phyloP scores from a whole-genome alignment of 331 rosid genomes.

The Cucumis variabilis region DNA sequence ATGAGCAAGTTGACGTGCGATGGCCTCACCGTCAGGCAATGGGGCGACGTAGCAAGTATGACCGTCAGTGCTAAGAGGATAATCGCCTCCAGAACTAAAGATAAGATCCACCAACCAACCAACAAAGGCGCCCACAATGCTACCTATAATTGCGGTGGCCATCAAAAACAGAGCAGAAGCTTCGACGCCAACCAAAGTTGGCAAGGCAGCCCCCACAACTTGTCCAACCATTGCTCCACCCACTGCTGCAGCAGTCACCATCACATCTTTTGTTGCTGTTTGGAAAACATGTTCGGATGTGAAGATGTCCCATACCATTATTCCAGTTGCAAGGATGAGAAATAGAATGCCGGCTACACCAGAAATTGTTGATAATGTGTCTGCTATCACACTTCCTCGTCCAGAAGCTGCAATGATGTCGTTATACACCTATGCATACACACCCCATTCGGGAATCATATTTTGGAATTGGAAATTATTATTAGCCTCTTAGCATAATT shows the following conservation, averaged over 20 bases:
- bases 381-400: not conserved
- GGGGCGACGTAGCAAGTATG: not conserved
- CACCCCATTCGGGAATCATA: too few species aligned
- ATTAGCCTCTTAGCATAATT: too few species aligned
- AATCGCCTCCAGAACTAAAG: not conserved
- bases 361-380: not conserved
- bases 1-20: not conserved
- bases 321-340: not conserved
- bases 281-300: not conserved
- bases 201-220: not conserved
- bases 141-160: not conserved
- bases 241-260: not conserved
- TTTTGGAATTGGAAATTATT: too few species aligned
- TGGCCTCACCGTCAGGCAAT: not conserved
- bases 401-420: not conserved
- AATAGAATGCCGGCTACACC: not conserved
- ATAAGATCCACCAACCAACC: not conserved
- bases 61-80: not conserved
- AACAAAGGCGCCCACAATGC: not conserved
- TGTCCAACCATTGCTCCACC: constrained; percentile 14
- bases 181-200: not conserved
- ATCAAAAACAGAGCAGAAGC: not conserved
- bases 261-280: not conserved
- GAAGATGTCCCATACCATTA: constrained; percentile 19
- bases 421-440: not conserved